Conservation (phyloP, 441 rosid species). For the Mallotus repandus region DNA sequence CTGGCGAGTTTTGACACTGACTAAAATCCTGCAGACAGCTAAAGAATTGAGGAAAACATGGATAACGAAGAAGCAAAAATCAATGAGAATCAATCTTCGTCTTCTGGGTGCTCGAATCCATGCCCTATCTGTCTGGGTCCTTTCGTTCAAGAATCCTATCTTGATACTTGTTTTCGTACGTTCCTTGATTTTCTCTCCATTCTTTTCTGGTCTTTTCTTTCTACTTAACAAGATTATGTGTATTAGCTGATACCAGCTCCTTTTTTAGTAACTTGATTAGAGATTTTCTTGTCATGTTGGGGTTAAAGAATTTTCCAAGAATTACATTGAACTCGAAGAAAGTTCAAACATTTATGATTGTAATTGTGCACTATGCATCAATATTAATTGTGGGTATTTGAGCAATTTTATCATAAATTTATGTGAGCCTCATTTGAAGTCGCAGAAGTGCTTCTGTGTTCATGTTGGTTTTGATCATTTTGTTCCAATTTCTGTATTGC, state of each 20-base stretch:
- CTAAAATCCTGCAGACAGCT: neutral
- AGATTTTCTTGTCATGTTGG: neutral
- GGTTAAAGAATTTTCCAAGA: neutral
- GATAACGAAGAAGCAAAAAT: slow-evolving; percentile 12
- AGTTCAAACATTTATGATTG: neutral
- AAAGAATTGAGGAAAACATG: slow-evolving; percentile 18
- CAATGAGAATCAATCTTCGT: slow-evolving; percentile 12
- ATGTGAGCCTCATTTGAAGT: slow-evolving; percentile 5
- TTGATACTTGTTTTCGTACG: slow-evolving; percentile 81
- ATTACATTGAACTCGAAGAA: neutral
- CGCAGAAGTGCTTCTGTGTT: neutral
- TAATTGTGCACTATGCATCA: neutral
- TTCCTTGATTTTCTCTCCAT: slow-evolving; percentile 15
- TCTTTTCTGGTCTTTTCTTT: neutral
- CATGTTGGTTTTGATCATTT: slow-evolving; percentile 2
- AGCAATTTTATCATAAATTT: neutral
- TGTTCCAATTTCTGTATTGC: slow-evolving; percentile 29
- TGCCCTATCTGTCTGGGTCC: slow-evolving; percentile 77
- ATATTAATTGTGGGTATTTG: slow-evolving; percentile 6
- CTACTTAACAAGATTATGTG: neutral
- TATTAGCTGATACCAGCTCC: slow-evolving; percentile 1
- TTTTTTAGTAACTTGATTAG: neutral
- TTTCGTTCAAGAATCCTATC: slow-evolving; percentile 57
- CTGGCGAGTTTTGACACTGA: too few species aligned
- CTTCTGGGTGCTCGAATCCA: slow-evolving; percentile 37